Base-by-base conservation (phyloP, 1,284 basidiomycete species). In the Rhodotorula sp. region DNA sequence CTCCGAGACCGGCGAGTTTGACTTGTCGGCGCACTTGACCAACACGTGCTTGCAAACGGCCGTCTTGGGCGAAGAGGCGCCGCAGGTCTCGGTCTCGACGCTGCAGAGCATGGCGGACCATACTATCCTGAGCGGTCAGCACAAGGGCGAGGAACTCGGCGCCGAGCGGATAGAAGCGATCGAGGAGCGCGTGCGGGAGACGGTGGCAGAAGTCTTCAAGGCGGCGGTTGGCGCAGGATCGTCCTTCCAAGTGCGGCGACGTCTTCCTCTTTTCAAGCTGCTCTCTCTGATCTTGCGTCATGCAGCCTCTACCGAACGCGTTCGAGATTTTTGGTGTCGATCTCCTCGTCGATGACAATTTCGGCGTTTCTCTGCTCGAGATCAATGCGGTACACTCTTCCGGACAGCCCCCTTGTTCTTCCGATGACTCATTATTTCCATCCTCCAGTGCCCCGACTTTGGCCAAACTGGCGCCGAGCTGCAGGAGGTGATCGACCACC, bases 291-390 rank as follows among this genome's bases (percentile, higher is more conserved):
- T 5, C 18, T 3, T 15, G 26, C n/a, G 0, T 15, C 5, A 1
- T 1, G 61, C 80, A 97, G 90, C 86, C 91, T 1, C 81, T 93
- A 67, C 91, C 92, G 0, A 97, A 98, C 79, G 92, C 92, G 0
- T 99, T 97, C 79, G 97, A 99, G 81, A 87, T 99, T 18, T 98
- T 91, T 79, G 96, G 96, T 0, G 87, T 93, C 16, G 96, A 99
- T 80, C 90, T 99, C 73, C 83, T 99, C 21, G 87, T 97, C 46
- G 87, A 65, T 10, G 78, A 76, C 26, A 74, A 75, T 18, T 86
- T 91, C 69, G 85, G 87, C 74, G 89, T 93, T 4, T 89, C 90
- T 70, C 83, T 98, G 5, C 85, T 98, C 43, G 96, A 98, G 81
- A 86, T 97, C 79, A 98, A 98, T 80, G 90, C 95, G 3, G 77